Evolutionary conservation across 2,329 filamentous ascomycete genomes (phyloP).

Genomic region (Ophiostoma ips): DNA sequence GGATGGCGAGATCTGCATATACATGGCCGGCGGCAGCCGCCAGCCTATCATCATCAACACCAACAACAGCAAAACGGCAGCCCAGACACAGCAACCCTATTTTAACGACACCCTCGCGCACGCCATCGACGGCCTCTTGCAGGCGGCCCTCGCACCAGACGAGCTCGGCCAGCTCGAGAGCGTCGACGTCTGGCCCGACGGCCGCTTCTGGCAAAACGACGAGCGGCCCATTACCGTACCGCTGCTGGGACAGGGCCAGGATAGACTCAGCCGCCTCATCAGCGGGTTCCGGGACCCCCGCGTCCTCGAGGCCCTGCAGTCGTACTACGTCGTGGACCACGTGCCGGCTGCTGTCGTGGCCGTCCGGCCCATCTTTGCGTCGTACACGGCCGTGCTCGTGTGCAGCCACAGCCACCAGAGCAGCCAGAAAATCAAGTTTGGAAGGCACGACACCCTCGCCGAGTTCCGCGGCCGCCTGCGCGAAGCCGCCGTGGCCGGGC

Average conservation of each 20-base stretch:
- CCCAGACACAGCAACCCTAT: too few species aligned
- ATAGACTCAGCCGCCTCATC: neutral
- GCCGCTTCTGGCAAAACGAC: slow-evolving; percentile 1
- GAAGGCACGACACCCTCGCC: neutral
- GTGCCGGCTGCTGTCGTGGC: neutral
- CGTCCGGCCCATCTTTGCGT: neutral
- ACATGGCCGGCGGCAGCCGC: too few species aligned
- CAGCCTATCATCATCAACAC: too few species aligned
- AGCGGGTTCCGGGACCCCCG: neutral
- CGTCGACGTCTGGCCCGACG: slow-evolving; percentile 1
- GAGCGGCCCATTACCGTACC: neutral
- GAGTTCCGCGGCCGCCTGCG: neutral
- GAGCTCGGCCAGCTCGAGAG: neutral
- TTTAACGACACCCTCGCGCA: neutral
- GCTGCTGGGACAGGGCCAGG: too few species aligned
- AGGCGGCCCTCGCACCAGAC: neutral
- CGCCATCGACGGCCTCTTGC: neutral
- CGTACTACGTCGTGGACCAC: neutral
- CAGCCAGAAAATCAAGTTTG: too few species aligned
- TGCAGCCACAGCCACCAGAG: too few species aligned
- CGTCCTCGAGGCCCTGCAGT: neutral
- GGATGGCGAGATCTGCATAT: too few species aligned
- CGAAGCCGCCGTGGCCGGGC: neutral
- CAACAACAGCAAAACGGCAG: too few species aligned
- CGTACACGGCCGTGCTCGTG: neutral